Base-by-base conservation (phyloP, 345 rosid species). In the Cardiospermum halicacabum region DNA sequence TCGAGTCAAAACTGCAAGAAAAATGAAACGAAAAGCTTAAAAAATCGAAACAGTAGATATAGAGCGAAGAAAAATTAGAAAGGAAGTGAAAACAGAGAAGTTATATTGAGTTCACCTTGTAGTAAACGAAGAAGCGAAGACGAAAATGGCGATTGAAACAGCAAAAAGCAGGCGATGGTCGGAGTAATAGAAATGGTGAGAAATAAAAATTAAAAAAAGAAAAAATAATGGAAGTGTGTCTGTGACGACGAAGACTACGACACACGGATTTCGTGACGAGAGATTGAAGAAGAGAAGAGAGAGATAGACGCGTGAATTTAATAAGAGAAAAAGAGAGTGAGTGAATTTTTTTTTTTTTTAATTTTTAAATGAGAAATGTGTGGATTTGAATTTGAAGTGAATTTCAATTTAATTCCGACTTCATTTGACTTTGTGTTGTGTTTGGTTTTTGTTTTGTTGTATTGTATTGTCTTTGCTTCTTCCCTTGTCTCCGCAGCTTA, bases 391-490 rank as follows among this genome's bases (percentile, higher is more conserved):
- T 80, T 74, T 81, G 30, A 70, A 19, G 18, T 64, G 75, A 65
- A 85, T 80, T 79, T 85, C 70, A 75, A 79, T 82, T 78, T 84
- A 77, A 85, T 90, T 85, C 96, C 97, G 97, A 85, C 98, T 73
- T 65, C 82, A 82, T 86, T 88, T 82, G 67, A 67, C 77, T 69
- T 55, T 73, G 58, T 71, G n/a, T n/a, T n/a, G n/a, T n/a, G n/a
- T n/a, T n/a, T n/a, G n/a, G n/a, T n/a, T n/a, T n/a, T n/a, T n/a
- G n/a, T 34, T 34, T 34, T 34, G 39, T 34, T n/a, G n/a, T n/a
- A n/a, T 34, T 34, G 39, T 34, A 34, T 34, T 5, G 39, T 11
- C 10, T 34, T 34, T 34, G 6, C 12, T 25, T 28, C 22, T 28
- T 60, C 78, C 80, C 65, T 26, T 34, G 69, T 76, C 56, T 68